These are phyloP conservation scores for Penicillium janthinellum DNA, from an alignment of 2,329 filamentous ascomycete species.

Conservation along the genomic window DNA sequence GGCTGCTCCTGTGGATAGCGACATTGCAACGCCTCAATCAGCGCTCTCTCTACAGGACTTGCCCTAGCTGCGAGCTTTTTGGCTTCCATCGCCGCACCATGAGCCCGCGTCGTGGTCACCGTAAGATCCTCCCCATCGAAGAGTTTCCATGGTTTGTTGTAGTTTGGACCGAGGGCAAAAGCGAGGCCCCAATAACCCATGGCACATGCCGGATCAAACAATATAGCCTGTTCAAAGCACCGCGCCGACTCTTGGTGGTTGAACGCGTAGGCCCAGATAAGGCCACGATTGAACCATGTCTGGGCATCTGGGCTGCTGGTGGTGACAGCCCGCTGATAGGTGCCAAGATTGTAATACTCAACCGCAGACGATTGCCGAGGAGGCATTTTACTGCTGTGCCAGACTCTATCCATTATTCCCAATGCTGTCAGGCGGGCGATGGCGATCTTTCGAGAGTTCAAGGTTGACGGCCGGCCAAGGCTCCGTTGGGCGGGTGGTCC, in stretches of 20 bases:
- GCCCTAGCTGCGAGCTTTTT: constrained; percentile 39
- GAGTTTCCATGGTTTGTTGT: constrained; percentile 74
- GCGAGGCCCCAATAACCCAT: constrained; percentile 50
- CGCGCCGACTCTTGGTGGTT: constrained; percentile 41
- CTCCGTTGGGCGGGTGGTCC: background rate
- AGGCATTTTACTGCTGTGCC: constrained; percentile 10
- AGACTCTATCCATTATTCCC: constrained; percentile 1
- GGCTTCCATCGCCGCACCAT: constrained; percentile 50
- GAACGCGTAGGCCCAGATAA: constrained; percentile 44
- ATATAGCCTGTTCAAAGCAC: constrained; percentile 39
- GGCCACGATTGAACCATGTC: constrained; percentile 42
- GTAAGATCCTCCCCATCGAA: constrained; percentile 65
- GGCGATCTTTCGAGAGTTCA: background rate
- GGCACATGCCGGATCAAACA: constrained; percentile 35
- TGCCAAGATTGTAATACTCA: constrained; percentile 39
- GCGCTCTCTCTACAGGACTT: constrained; percentile 59
- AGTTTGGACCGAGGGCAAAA: constrained; percentile 72
- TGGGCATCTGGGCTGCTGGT: constrained; percentile 36
- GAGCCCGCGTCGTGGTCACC: constrained; percentile 40
- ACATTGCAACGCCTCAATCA: constrained; percentile 63
- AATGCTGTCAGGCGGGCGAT: background rate
- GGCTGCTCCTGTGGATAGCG: constrained; percentile 61
- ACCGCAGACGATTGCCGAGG: background rate
- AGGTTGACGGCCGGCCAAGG: background rate
- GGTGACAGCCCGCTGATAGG: constrained; percentile 38